phyloP scores from a whole-genome alignment of 352 stramenopile genomes.

The Phytophthora cactorum region DNA sequence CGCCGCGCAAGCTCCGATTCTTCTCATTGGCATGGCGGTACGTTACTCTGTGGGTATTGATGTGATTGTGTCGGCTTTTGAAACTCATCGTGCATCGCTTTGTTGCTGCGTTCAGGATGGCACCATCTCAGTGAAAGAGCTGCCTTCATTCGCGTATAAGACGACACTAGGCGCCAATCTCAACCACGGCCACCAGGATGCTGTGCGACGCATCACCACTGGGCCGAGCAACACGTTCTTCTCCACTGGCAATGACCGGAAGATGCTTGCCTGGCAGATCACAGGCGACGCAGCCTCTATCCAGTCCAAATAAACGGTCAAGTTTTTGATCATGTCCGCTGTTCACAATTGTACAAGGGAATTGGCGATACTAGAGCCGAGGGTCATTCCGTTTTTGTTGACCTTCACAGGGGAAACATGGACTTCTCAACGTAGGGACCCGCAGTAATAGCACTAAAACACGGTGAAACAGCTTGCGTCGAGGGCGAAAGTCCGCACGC shows the following conservation, averaged over 20 bases:
- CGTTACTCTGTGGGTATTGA: conserved; percentile 19
- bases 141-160: conserved; percentile 88
- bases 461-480: conserved; percentile 33
- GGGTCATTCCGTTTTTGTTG: too few relatives aligned
- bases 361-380: too few relatives aligned
- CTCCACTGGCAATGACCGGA: conserved; percentile 75
- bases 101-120: conserved; percentile 55
- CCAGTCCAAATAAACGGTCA: conserved; percentile 55
- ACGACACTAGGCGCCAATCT: conserved; percentile 60
- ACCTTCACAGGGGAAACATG: too few relatives aligned
- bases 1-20: conserved; percentile 62
- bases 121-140: conserved; percentile 82
- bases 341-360: too few relatives aligned
- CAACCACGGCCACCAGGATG: conserved; percentile 79
- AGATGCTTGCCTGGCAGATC: conserved; percentile 89
- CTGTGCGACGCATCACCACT: conserved; percentile 75
- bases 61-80: background rate
- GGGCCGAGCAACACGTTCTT: conserved; percentile 87
- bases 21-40: conserved; percentile 81
- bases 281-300: conserved; percentile 75
- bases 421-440: background rate
- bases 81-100: conserved; percentile 18
- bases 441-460: conserved; percentile 28
- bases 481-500: conserved; percentile 25
- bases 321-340: conserved; percentile 9